phyloP scores from a whole-genome alignment of 2,329 filamentous ascomycete species.

The Rutstroemia sp. region DNA sequence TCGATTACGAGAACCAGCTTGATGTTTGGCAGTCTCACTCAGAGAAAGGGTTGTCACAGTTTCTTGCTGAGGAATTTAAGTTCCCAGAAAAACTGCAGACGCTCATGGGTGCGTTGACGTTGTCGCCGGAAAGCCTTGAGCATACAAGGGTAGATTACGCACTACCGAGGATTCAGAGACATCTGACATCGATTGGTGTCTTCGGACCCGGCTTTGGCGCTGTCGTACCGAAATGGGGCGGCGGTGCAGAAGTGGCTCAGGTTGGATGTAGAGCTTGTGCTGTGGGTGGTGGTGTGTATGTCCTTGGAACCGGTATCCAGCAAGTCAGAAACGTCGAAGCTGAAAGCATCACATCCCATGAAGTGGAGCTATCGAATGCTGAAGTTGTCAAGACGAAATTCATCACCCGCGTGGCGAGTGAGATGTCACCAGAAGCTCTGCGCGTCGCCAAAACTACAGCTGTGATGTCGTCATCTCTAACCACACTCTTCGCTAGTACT shows the following conservation, averaged over 20 bases:
- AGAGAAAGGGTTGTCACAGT: conserved; percentile 46
- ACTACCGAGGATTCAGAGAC: conserved; percentile 65
- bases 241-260: conserved; percentile 80
- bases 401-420: conserved; percentile 37
- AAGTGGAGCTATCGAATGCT: conserved; percentile 44
- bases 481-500: conserved; percentile 58
- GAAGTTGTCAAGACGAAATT: conserved; percentile 47
- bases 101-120: conserved; percentile 60
- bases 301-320: conserved; percentile 65
- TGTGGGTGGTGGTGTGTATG: conserved; percentile 86
- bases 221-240: conserved; percentile 89
- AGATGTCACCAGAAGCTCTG: conserved; percentile 13
- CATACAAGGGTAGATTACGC: conserved; percentile 55
- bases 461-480: conserved; percentile 60
- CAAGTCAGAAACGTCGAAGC: conserved; percentile 20
- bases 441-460: conserved; percentile 55
- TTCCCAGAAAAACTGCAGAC: conserved; percentile 61
- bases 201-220: conserved; percentile 87
- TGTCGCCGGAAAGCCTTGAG: conserved; percentile 54
- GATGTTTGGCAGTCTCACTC: conserved; percentile 53
- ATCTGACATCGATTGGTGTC: conserved; percentile 77
- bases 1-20: conserved; percentile 57
- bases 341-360: conserved; percentile 13
- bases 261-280: conserved; percentile 85
- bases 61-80: conserved; percentile 55